phyloP scores from a whole-genome alignment of 805 yeast genomes.

The Allodekkera sacchari region DNA sequence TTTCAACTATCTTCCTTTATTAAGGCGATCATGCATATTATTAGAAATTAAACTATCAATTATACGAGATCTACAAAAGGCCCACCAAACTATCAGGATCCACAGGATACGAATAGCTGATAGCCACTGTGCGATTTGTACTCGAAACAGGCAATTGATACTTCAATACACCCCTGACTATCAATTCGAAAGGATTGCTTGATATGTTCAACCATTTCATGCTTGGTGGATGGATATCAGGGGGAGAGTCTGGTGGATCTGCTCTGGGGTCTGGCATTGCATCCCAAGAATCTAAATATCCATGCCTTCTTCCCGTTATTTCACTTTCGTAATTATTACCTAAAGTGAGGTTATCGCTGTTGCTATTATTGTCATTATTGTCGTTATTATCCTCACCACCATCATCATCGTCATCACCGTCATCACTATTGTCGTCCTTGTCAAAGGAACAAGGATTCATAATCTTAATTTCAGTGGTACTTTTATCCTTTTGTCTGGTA shows the following conservation, averaged over 20 bases:
- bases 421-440: slow-evolving; percentile 8
- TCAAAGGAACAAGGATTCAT: slow-evolving; percentile 56
- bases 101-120: slow-evolving; percentile 48
- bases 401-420: slow-evolving; percentile 13
- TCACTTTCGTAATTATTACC: too few relatives aligned
- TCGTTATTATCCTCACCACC: slow-evolving; percentile 7
- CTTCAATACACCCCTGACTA: slow-evolving; percentile 72
- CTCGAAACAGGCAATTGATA: slow-evolving; percentile 64
- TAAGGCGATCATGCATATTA: too few relatives aligned
- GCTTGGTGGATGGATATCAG: slow-evolving; percentile 12
- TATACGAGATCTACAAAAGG: not conserved
- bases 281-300: not conserved
- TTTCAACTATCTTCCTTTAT: too few relatives aligned
- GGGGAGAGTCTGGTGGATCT: slow-evolving; percentile 1
- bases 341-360: too few relatives aligned
- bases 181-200: slow-evolving; percentile 76
- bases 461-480: slow-evolving; percentile 63
- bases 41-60: too few relatives aligned
- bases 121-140: slow-evolving; percentile 47
- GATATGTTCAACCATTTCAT: slow-evolving; percentile 69
- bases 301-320: not conserved
- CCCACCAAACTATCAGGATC: slow-evolving; percentile 33
- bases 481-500: slow-evolving; percentile 46
- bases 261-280: not conserved
- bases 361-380: not conserved